A percentile compares a stretch with the other conserved stretches of the same genome.
phyloP scores from a whole-genome alignment of 441 rosid genomes.

The Pelargonium australe region DNA sequence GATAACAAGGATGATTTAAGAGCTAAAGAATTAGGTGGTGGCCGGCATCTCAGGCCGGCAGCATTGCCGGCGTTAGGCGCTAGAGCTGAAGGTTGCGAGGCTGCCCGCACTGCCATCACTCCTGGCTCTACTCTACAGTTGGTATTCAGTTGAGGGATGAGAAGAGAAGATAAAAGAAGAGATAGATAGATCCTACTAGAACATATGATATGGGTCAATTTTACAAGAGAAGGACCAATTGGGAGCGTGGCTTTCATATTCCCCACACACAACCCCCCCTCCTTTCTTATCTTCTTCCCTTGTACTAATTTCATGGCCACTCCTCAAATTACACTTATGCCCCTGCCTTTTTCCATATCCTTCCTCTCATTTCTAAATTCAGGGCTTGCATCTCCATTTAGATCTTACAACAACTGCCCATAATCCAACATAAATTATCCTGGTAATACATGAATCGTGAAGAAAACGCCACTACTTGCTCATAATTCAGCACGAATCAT shows the following conservation, averaged over 20 bases:
- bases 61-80: conserved; percentile 28
- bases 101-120: conserved; percentile 31
- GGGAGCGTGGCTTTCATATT: conserved; percentile 45
- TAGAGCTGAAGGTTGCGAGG: conserved; percentile 24
- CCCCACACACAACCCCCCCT: conserved; percentile 24
- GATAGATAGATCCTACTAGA: conserved; percentile 4
- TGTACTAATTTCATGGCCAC: background rate
- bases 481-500: background rate
- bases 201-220: background rate
- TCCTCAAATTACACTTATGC: background rate
- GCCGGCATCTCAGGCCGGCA: conserved; percentile 27
- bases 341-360: background rate
- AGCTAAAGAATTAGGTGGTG: conserved; percentile 35
- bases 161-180: conserved; percentile 25
- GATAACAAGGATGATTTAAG: conserved; percentile 44
- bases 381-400: too few species aligned
- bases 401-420: too few species aligned
- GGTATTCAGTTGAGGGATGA: conserved; percentile 7
- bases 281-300: background rate
- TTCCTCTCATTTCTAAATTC: background rate
- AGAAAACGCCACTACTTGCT: background rate
- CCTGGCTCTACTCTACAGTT: background rate
- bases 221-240: background rate
- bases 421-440: too few species aligned
- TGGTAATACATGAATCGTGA: conserved; percentile 26